Base-by-base conservation (phyloP, 176 grass and related monocot species). In the Thinopyrum elongatum region DNA sequence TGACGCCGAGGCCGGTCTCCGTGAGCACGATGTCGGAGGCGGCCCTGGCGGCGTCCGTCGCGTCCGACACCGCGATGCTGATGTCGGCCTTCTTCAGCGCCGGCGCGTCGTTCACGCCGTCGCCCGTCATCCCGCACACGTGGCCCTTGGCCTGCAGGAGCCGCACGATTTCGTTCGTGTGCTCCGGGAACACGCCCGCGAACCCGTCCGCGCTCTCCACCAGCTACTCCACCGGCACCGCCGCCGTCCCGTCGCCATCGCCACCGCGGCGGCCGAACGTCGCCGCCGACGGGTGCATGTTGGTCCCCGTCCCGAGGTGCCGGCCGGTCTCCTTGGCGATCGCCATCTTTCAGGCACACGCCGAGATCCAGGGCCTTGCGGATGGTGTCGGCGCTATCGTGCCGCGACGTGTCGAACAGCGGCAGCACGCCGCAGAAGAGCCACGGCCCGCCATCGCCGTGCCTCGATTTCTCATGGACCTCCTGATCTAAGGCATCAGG, bases 21-120 rank as follows among this genome's bases (percentile, higher is more conserved):
- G 90, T 94, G 51, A 94, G 88, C 42, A 97, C 95, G 67, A 97
- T 93, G 88, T 94, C 92, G 36, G 86, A 90, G 69, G 95, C 95
- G 74, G 78, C 86, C 83, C 90, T 90, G 9, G 95, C 92, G 10
- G 39, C 39, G 39, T 44, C 41, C 41, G 10, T 44, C 41, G 95
- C 92, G 70, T 94, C 95, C 14, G 92, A 92, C 27, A 97, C 95
- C 11, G 95, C 92, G 38, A 94, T 94, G 72, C 95, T 90, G 71
- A 95, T 98, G 87, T 98, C 95, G 3, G 95, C 93, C 89, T 98
- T 98, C 89, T 98, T 98, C 31, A 98, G 87, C 16, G 95, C 95
- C 13, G 95, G 95, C 3, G 93, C 95, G 83, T 98, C 93, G 80
- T 98, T 98, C 31, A 98, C 95, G 47, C 89, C 93, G 76, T 98